Conservation (phyloP, 1,139 yeast species). For the Saccharomyces hybrid region DNA sequence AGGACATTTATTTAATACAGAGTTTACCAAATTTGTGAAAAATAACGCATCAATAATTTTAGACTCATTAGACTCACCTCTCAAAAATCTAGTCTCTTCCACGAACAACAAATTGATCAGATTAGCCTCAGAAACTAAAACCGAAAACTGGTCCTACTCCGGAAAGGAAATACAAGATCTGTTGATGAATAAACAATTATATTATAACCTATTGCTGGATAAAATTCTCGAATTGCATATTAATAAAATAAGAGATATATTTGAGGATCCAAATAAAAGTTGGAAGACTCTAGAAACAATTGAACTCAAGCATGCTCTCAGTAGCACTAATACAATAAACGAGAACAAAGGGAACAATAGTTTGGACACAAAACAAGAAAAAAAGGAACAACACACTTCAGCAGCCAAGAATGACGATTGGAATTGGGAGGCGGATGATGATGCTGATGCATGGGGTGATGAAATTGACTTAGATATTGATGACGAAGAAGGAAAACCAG, state of each 20-base stretch:
- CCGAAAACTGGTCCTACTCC: conserved; percentile 15
- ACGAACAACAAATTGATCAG: conserved; percentile 12
- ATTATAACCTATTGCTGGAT: conserved; percentile 22
- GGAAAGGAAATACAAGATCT: conserved; percentile 16
- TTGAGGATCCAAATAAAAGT: conserved; percentile 7
- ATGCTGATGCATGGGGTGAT: conserved; percentile 15
- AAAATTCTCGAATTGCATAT: conserved; percentile 18
- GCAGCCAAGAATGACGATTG: conserved; percentile 13
- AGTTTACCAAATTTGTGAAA: conserved; percentile 21
- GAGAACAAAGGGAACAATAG: not conserved
- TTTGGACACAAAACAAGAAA: conserved; percentile 6
- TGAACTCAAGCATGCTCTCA: not conserved
- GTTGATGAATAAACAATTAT: conserved; percentile 20
- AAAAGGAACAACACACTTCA: not conserved
- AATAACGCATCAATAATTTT: conserved; percentile 19
- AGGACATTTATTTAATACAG: conserved; percentile 20
- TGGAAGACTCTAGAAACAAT: conserved; percentile 7
- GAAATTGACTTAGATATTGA: conserved; percentile 23
- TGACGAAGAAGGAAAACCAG: conserved; percentile 6
- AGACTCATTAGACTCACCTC: conserved; percentile 7
- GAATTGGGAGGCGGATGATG: conserved; percentile 22
- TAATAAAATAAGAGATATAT: conserved; percentile 13
- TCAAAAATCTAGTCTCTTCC: conserved; percentile 8
- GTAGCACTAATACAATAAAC: not conserved
- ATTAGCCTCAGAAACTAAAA: conserved; percentile 9